Evolutionary conservation across 1,284 basidiomycete genomes (phyloP).

Genomic region (Mycosarcoma mackinlayi): DNA sequence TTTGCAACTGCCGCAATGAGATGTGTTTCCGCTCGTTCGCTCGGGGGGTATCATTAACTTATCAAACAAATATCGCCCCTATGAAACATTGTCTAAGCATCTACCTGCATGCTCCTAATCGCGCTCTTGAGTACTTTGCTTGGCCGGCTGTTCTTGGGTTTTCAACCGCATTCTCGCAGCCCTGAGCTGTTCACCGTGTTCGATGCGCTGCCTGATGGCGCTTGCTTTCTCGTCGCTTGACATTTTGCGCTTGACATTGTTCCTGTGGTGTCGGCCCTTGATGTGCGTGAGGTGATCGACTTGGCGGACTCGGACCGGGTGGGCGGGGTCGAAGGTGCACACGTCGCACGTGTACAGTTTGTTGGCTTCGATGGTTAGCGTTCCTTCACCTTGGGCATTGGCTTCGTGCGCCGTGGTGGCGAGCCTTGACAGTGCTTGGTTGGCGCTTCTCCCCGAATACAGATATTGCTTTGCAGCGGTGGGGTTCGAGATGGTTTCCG

Average conservation of each 20-base stretch:
- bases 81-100: too few relatives aligned
- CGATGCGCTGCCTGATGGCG: constrained; percentile 12
- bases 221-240: constrained; percentile 9
- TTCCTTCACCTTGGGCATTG: constrained; percentile 23
- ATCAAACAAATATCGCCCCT: too few relatives aligned
- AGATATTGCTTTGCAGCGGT: constrained; percentile 72
- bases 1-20: neutral
- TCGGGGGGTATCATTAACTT: constrained; percentile 14
- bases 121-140: too few relatives aligned
- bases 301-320: constrained; percentile 81
- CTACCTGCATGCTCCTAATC: too few relatives aligned
- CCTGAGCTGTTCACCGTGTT: neutral
- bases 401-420: constrained; percentile 68
- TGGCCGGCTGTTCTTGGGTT: too few relatives aligned
- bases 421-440: constrained; percentile 71
- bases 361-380: constrained; percentile 39
- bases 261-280: constrained; percentile 23
- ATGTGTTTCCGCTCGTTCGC: constrained; percentile 16
- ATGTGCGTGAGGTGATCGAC: constrained; percentile 75
- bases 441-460: constrained; percentile 2
- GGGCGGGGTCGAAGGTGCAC: constrained; percentile 76
- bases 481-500: constrained; percentile 73
- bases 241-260: constrained; percentile 23
- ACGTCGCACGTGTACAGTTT: constrained; percentile 72
- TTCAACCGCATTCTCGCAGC: constrained; percentile 4